Conservation (phyloP, 108 stramenopile species). For the Parmales sp. region DNA sequence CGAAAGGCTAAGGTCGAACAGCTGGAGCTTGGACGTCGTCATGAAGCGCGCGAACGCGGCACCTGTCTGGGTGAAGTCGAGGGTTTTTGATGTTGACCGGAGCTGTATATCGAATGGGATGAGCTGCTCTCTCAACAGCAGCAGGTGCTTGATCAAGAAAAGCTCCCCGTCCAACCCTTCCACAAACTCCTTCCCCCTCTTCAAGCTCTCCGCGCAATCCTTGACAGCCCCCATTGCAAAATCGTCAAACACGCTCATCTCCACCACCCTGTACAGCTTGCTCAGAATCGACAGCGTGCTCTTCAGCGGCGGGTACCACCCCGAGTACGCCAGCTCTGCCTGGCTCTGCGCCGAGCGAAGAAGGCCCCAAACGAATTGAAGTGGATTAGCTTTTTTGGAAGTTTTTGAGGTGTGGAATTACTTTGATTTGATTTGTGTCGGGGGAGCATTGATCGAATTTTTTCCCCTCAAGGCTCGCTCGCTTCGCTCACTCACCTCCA, state of each 20-base stretch:
- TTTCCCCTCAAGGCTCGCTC: conserved; percentile 9
- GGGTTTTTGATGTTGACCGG: conserved; percentile 67
- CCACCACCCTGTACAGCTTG: conserved; percentile 84
- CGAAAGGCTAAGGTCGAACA: conserved; percentile 77
- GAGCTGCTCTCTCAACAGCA: conserved; percentile 82
- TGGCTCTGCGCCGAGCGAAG: conserved; percentile 31
- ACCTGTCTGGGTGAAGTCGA: conserved; percentile 79
- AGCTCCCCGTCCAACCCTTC: conserved; percentile 66
- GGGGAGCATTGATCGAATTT: not conserved
- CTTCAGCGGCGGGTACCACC: conserved; percentile 85
- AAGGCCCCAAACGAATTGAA: not conserved
- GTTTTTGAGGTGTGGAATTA: not conserved
- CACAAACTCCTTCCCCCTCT: conserved; percentile 50
- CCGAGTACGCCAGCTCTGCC: conserved; percentile 61
- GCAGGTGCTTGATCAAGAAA: conserved; percentile 74
- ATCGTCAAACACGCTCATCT: conserved; percentile 80
- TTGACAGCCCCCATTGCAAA: conserved; percentile 70
- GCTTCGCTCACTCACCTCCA: not conserved
- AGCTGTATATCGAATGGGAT: conserved; percentile 85
- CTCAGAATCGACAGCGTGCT: conserved; percentile 69
- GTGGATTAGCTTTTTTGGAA: not conserved
- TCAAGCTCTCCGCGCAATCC: conserved; percentile 64
- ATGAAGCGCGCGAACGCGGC: conserved; percentile 72
- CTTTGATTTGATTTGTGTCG: conserved; percentile 1
- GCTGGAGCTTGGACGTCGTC: conserved; percentile 68